phyloP scores from a whole-genome alignment of 2,329 filamentous ascomycete genomes.

The Sporothrix phasma region DNA sequence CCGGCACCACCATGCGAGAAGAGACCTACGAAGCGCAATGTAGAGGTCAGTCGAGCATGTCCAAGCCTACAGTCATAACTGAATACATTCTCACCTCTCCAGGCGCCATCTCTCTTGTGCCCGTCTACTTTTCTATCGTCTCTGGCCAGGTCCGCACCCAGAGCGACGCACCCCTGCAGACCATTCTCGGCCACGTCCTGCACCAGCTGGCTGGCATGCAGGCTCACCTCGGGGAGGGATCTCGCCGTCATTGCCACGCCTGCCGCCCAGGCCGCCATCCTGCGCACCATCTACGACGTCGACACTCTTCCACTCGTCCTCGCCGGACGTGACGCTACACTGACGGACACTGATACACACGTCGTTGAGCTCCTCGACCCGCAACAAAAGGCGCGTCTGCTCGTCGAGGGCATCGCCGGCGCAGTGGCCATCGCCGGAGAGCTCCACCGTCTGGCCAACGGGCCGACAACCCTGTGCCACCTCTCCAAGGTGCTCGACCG shows the following conservation, averaged over 20 bases:
- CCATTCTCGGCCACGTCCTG: slow-evolving; percentile 22
- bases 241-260: slow-evolving; percentile 19
- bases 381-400: slow-evolving; percentile 26
- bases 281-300: slow-evolving; percentile 28
- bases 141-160: slow-evolving; percentile 24
- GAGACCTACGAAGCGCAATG: background rate
- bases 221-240: slow-evolving; percentile 6
- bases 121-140: slow-evolving; percentile 23
- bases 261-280: slow-evolving; percentile 21
- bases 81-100: background rate
- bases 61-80: background rate
- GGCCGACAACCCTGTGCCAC: too few species aligned
- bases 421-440: slow-evolving; percentile 27
- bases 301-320: slow-evolving; percentile 26
- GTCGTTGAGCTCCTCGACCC: slow-evolving; percentile 25
- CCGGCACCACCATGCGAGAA: background rate
- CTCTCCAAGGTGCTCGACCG: too few species aligned
- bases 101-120: slow-evolving; percentile 25
- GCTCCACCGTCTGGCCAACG: too few species aligned
- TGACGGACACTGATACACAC: slow-evolving; percentile 17
- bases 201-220: slow-evolving; percentile 20
- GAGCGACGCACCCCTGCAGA: slow-evolving; percentile 22
- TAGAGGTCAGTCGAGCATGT: background rate
- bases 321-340: slow-evolving; percentile 9
- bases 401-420: slow-evolving; percentile 29